Percentiles rank a stretch among this genome's conserved stretches.
phyloP scores from a whole-genome alignment of 73 alveolate species.

The Paramecium pentaurelia region DNA sequence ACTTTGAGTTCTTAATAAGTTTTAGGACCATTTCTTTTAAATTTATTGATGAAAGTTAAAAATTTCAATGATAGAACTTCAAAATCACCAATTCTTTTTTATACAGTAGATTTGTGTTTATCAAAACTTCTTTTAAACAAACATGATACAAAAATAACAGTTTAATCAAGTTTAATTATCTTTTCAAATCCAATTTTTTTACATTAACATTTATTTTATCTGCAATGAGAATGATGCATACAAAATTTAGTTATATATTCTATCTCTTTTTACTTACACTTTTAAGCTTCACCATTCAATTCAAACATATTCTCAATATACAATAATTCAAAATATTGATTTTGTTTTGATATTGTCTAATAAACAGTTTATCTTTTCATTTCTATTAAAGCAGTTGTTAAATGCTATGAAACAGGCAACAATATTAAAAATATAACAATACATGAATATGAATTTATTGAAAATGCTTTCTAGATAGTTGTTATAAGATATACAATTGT shows the following conservation, averaged over 20 bases:
- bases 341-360: neutral
- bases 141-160: neutral
- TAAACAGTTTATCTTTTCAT: neutral
- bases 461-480: neutral
- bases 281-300: neutral
- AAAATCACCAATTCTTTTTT: neutral
- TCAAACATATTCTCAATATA: neutral
- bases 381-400: neutral
- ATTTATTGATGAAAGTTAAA: neutral
- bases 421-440: neutral
- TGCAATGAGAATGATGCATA: neutral
- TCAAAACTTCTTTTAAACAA: slow-evolving; percentile 1
- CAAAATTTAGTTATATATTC: neutral
- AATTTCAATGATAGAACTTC: neutral
- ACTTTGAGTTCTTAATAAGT: neutral
- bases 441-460: neutral
- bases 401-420: neutral
- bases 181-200: neutral
- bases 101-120: neutral
- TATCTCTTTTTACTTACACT: neutral
- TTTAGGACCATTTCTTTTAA: slow-evolving; percentile 1
- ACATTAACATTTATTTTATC: neutral
- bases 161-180: neutral
- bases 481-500: neutral
- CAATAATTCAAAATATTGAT: neutral